Conservation (phyloP, 768 basidiomycete species). For the Pleurotus sapidus region DNA sequence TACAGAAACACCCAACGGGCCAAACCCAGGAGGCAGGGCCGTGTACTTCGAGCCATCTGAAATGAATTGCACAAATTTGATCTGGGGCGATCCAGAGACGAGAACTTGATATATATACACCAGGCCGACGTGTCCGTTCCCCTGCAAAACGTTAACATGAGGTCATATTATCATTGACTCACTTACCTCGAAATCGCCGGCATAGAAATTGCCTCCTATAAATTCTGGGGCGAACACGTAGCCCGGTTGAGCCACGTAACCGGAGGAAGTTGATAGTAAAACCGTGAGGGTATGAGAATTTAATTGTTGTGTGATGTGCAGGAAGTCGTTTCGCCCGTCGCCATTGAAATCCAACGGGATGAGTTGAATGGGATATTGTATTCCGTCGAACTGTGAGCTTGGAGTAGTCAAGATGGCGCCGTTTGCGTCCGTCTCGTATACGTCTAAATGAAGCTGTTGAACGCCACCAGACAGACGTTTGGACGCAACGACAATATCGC, state of each 20-base stretch:
- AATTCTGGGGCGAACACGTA: not conserved
- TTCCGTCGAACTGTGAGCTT: not conserved
- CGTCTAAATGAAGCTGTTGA: conserved; percentile 2
- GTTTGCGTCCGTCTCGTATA: conserved; percentile 1
- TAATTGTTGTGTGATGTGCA: not conserved
- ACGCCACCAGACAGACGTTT: conserved; percentile 1
- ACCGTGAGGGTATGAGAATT: not conserved
- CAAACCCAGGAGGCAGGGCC: not conserved
- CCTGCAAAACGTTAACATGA: not conserved
- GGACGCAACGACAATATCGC: conserved; percentile 1
- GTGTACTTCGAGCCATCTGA: not conserved
- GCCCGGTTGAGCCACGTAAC: not conserved
- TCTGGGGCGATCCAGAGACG: not conserved
- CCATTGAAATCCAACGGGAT: conserved; percentile 1
- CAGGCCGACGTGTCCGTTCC: conserved; percentile 1
- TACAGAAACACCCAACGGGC: not conserved
- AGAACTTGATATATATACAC: conserved; percentile 4
- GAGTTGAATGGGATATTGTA: not conserved
- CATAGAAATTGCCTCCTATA: conserved; percentile 1
- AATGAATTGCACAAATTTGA: not conserved
- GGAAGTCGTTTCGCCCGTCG: conserved; percentile 2
- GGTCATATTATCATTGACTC: not conserved
- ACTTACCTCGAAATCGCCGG: conserved; percentile 2
- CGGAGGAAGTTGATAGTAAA: not conserved
- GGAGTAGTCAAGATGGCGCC: not conserved